phyloP scores from a whole-genome alignment of 805 yeast genomes.

The Zygoascus bituminiphila region DNA sequence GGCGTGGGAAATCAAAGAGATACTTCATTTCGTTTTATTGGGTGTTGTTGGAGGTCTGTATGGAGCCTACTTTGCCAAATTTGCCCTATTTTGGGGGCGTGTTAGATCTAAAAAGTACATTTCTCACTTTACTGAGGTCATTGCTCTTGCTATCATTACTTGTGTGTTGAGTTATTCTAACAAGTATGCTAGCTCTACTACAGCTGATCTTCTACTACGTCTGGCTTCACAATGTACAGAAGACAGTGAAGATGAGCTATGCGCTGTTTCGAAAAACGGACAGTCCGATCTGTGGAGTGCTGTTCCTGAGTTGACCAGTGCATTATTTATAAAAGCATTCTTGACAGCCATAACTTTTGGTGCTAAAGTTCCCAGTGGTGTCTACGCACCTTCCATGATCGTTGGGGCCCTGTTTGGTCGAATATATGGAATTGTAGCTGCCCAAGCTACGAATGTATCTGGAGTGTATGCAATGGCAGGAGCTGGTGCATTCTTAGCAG shows the following conservation, averaged over 20 bases:
- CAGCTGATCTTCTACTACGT: slow-evolving; percentile 41
- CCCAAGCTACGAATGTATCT: slow-evolving; percentile 92
- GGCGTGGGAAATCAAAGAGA: slow-evolving; percentile 46
- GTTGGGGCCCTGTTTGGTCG: slow-evolving; percentile 55
- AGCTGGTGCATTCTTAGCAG: slow-evolving; percentile 91
- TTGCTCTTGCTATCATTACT: slow-evolving; percentile 38
- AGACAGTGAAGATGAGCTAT: slow-evolving; percentile 5
- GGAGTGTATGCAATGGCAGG: slow-evolving; percentile 95
- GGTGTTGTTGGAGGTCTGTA: slow-evolving; percentile 48
- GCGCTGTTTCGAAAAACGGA: neutral
- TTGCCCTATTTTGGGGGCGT: slow-evolving; percentile 37
- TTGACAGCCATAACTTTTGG: slow-evolving; percentile 51
- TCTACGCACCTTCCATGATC: slow-evolving; percentile 58
- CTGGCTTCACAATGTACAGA: slow-evolving; percentile 42
- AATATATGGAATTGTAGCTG: slow-evolving; percentile 33
- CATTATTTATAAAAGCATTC: slow-evolving; percentile 37
- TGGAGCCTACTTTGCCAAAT: slow-evolving; percentile 44
- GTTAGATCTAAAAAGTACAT: slow-evolving; percentile 29
- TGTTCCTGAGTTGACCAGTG: slow-evolving; percentile 31
- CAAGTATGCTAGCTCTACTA: slow-evolving; percentile 41
- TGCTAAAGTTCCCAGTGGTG: slow-evolving; percentile 50
- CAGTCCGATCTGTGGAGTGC: neutral
- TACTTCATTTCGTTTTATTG: slow-evolving; percentile 37
- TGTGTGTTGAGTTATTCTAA: slow-evolving; percentile 42
- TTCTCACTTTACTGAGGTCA: slow-evolving; percentile 39